Evolutionary conservation across 2,329 filamentous ascomycete species (phyloP).

Genomic region (Clarireedia hainanense): DNA sequence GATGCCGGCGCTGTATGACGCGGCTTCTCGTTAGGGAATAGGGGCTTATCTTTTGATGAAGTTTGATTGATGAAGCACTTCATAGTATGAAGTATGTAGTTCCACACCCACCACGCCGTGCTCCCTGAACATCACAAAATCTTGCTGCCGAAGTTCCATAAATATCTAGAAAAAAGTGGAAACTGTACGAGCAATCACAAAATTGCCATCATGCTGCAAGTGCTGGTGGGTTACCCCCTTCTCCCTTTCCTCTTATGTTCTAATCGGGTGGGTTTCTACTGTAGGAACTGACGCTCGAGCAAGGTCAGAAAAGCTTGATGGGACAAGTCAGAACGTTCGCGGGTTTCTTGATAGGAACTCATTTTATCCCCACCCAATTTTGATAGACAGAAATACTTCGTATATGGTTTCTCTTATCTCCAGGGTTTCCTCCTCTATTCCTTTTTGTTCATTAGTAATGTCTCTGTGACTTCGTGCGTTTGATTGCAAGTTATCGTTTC

Average conservation of each 20-base stretch:
- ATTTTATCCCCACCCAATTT: not conserved
- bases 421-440: not conserved
- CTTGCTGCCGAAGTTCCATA: not conserved
- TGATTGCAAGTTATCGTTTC: not conserved
- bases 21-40: too few relatives aligned
- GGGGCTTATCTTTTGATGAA: too few relatives aligned
- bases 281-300: too few relatives aligned
- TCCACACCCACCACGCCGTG: too few relatives aligned
- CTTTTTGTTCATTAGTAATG: not conserved
- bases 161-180: constrained; percentile 5
- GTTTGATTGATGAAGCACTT: too few relatives aligned
- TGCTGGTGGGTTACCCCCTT: not conserved
- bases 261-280: too few relatives aligned
- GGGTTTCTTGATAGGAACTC: not conserved
- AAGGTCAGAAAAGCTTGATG: not conserved
- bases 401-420: constrained; percentile 1
- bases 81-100: too few relatives aligned
- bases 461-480: not conserved
- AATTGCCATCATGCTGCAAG: not conserved
- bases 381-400: not conserved
- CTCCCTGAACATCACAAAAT: not conserved
- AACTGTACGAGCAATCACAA: not conserved
- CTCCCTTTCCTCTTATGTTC: too few relatives aligned
- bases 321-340: not conserved
- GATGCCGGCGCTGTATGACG: too few relatives aligned